These are phyloP conservation scores for Ajuga reptans DNA, from an alignment of 305 asterid species.

Conservation along the genomic window DNA sequence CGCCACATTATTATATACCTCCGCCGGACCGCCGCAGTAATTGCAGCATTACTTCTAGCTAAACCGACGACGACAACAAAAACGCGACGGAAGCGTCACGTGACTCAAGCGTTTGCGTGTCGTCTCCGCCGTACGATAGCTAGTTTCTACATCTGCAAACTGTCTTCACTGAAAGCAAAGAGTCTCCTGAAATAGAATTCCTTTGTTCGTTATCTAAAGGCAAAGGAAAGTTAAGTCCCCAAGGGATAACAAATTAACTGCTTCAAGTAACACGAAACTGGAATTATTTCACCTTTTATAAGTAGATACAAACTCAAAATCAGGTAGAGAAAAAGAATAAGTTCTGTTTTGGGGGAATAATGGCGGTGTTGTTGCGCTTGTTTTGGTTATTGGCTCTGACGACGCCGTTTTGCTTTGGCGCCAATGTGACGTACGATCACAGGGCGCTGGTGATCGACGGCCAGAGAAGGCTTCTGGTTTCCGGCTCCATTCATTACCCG, in stretches of 20 bases:
- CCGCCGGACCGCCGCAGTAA: not conserved
- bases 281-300: not conserved
- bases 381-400: constrained; percentile 28
- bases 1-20: constrained; percentile 10
- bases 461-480: constrained; percentile 52
- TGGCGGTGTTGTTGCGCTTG: constrained; percentile 20
- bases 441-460: constrained; percentile 85
- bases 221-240: constrained; percentile 12
- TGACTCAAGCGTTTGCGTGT: constrained; percentile 27
- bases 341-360: not conserved
- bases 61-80: not conserved
- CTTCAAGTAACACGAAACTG: constrained; percentile 16
- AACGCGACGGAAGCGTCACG: constrained; percentile 17
- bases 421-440: constrained; percentile 82
- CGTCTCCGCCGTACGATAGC: constrained; percentile 31
- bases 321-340: not conserved
- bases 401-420: constrained; percentile 46
- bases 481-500: constrained; percentile 96
- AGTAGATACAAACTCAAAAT: not conserved
- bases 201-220: constrained; percentile 17
- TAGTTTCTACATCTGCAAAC: constrained; percentile 15
- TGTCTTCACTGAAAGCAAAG: constrained; percentile 15
- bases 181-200: not conserved
- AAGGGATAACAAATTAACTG: constrained; percentile 21
- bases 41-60: not conserved